Conservation (phyloP, 257 asterid species). For the Perilla frutescens region DNA sequence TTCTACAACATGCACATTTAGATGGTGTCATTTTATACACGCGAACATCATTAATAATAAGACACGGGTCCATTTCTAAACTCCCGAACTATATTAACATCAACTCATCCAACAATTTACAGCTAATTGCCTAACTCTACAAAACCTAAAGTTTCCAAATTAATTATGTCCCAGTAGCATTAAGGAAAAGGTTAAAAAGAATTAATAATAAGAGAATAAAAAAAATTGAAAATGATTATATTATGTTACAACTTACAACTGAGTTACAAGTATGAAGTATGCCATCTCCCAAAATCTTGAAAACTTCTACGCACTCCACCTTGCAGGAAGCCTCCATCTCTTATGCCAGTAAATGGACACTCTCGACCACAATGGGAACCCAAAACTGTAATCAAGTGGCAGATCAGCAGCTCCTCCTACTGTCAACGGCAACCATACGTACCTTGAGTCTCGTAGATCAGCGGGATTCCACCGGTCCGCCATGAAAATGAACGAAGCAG, state of each 20-base stretch:
- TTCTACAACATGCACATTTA: no score
- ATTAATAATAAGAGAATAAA: slow-evolving; percentile 9
- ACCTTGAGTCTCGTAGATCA: slow-evolving; percentile 87
- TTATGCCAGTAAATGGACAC: slow-evolving; percentile 94
- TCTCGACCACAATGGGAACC: slow-evolving; percentile 93
- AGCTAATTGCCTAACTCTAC: slow-evolving; percentile 23
- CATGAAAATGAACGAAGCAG: slow-evolving; percentile 77
- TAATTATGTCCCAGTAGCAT: slow-evolving; percentile 20
- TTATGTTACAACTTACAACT: slow-evolving; percentile 24
- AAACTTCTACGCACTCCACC: slow-evolving; percentile 44
- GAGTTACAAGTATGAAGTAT: neutral
- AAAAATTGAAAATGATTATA: slow-evolving; percentile 22
- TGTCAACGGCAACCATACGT: slow-evolving; percentile 86
- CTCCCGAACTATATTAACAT: slow-evolving; percentile 30
- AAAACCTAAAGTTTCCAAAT: slow-evolving; percentile 28
- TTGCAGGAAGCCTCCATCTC: slow-evolving; percentile 85
- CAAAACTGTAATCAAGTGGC: slow-evolving; percentile 83
- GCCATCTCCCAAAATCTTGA: slow-evolving; percentile 35
- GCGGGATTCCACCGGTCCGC: slow-evolving; percentile 98
- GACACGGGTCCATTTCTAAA: neutral
- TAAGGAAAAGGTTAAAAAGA: slow-evolving; percentile 4
- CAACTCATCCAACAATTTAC: slow-evolving; percentile 33
- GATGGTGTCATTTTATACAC: no score
- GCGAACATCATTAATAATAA: no score
- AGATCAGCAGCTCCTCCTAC: slow-evolving; percentile 81